A percentile compares a stretch with the other conserved stretches of the same genome.
Evolutionary conservation across 495 filamentous ascomycete genomes (phyloP).

Genomic region (Daldinia decipiens): DNA sequence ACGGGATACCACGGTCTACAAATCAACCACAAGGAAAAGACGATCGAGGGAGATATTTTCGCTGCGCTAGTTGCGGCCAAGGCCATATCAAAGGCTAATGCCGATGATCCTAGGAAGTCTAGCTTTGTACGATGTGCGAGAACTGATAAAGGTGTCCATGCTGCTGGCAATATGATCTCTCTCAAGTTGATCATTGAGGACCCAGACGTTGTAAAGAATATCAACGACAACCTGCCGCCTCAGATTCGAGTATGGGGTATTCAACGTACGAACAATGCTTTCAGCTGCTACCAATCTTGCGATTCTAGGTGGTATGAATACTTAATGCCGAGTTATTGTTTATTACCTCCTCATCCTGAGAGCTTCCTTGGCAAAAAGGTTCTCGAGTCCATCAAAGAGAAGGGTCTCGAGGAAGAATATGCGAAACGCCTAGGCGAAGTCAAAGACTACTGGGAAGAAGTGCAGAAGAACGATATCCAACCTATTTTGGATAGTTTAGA

Average conservation of each 20-base stretch:
- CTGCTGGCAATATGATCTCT: conserved; percentile 94
- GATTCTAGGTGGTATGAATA: conserved; percentile 97
- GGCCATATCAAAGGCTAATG: conserved; percentile 95
- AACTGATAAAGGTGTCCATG: conserved; percentile 98
- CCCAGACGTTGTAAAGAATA: conserved; percentile 82
- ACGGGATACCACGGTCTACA: conserved; percentile 99
- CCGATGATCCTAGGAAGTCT: conserved; percentile 95
- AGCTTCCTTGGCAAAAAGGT: conserved; percentile 84
- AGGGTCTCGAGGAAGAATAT: conserved; percentile 73
- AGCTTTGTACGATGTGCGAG: conserved; percentile 91
- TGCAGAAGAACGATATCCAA: conserved; percentile 78
- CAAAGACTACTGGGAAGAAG: conserved; percentile 78
- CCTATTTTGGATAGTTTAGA: conserved; percentile 70
- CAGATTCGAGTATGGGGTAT: conserved; percentile 97
- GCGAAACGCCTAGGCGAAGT: conserved; percentile 78
- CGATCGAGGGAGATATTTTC: conserved; percentile 97
- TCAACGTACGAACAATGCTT: conserved; percentile 81
- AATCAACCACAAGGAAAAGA: conserved; percentile 79
- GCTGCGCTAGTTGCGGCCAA: conserved; percentile 87
- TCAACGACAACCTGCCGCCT: conserved; percentile 82
- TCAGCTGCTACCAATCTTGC: conserved; percentile 91
- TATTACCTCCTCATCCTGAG: conserved; percentile 89
- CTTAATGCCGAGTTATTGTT: conserved; percentile 88
- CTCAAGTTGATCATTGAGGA: conserved; percentile 97
- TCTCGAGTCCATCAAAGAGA: conserved; percentile 74